These are phyloP conservation scores for Botryotinia calthae DNA, from an alignment of 2,329 filamentous ascomycete species.

Conservation along the genomic window DNA sequence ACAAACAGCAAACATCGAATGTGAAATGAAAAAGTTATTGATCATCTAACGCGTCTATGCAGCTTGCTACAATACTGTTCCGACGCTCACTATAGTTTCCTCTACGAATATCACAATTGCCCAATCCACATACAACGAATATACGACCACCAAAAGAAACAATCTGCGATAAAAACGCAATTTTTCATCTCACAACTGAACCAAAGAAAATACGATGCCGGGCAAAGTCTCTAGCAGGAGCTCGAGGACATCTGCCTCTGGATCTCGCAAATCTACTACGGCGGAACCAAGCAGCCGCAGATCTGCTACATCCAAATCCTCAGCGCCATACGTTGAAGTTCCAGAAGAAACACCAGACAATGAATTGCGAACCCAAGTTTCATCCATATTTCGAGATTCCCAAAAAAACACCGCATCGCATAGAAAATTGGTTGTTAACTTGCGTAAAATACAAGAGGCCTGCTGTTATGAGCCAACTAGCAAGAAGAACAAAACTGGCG, in stretches of 20 bases:
- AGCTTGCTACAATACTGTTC: background rate
- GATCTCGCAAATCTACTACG: constrained; percentile 44
- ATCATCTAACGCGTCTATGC: background rate
- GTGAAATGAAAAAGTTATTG: constrained; percentile 6
- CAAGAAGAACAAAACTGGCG: constrained; percentile 50
- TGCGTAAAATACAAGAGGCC: constrained; percentile 87
- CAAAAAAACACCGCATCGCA: constrained; percentile 89
- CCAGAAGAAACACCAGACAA: constrained; percentile 71
- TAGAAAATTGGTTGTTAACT: constrained; percentile 79
- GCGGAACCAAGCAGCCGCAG: constrained; percentile 42
- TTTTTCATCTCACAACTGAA: background rate
- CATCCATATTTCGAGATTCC: constrained; percentile 72
- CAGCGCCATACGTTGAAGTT: constrained; percentile 45
- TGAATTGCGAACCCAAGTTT: constrained; percentile 70
- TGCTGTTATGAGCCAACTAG: constrained; percentile 66
- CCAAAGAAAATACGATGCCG: constrained; percentile 42
- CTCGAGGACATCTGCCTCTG: constrained; percentile 40
- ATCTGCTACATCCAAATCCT: constrained; percentile 43
- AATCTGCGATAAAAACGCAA: background rate
- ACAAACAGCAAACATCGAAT: constrained; percentile 13
- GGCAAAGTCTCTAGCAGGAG: constrained; percentile 45
- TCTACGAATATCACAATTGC: background rate
- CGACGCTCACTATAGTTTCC: background rate
- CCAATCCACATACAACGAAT: background rate
- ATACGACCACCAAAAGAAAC: background rate